These are phyloP conservation scores for Melanopsichium pennsylvanicum DNA, from an alignment of 1,284 basidiomycete species.

Conservation along the genomic window DNA sequence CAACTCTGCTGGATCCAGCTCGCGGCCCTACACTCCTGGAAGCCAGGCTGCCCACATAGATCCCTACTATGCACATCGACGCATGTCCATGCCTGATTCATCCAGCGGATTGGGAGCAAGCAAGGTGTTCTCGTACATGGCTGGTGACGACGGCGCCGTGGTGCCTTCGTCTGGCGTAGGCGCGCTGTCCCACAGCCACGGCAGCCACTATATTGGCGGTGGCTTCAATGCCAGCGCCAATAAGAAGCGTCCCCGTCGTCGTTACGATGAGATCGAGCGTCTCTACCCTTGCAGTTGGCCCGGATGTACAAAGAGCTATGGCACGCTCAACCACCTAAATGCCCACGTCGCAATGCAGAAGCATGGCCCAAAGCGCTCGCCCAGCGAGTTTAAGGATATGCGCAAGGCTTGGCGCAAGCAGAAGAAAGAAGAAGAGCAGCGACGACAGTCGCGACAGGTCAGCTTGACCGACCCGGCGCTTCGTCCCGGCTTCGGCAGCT, in stretches of 20 bases:
- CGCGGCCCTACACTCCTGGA: slow-evolving; percentile 28
- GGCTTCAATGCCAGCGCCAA: slow-evolving; percentile 22
- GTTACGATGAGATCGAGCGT: slow-evolving; percentile 75
- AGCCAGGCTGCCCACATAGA: slow-evolving; percentile 13
- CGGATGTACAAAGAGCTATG: slow-evolving; percentile 83
- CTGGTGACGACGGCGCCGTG: slow-evolving; percentile 23
- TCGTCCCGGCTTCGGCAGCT: slow-evolving; percentile 17
- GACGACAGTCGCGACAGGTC: slow-evolving; percentile 35
- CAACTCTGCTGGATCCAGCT: slow-evolving; percentile 9
- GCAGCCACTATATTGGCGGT: slow-evolving; percentile 32
- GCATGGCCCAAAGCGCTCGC: slow-evolving; percentile 82
- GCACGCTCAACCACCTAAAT: slow-evolving; percentile 88
- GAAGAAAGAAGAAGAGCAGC: slow-evolving; percentile 77
- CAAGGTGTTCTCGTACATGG: slow-evolving; percentile 57
- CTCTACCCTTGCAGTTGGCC: slow-evolving; percentile 83
- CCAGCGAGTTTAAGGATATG: slow-evolving; percentile 94
- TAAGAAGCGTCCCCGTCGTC: slow-evolving; percentile 56
- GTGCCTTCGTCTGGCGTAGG: slow-evolving; percentile 7
- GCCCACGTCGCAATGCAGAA: slow-evolving; percentile 92
- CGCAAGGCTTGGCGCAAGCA: slow-evolving; percentile 92
- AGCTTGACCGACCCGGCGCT: slow-evolving; percentile 11
- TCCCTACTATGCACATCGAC: slow-evolving; percentile 28
- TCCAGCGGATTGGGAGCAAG: slow-evolving; percentile 3
- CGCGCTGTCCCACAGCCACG: slow-evolving; percentile 17
- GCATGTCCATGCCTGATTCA: slow-evolving; percentile 40